Conservation (phyloP, 306 rosid genomes). For the Albizia julibrissin region DNA sequence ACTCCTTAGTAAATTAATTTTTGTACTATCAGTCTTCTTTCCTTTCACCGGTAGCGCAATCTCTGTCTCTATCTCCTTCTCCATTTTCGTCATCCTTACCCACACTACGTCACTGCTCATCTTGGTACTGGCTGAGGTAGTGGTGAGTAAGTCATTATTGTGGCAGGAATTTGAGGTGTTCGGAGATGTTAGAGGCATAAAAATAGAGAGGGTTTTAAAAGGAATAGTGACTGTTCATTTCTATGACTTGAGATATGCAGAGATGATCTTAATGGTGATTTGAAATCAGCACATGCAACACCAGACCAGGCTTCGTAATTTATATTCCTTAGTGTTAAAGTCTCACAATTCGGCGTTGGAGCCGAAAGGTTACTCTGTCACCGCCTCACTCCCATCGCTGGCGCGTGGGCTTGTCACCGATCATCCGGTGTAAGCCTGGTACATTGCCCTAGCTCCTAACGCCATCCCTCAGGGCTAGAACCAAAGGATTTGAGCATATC, state of each 20-base stretch:
- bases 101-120: constrained; percentile 61
- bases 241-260: constrained; percentile 72
- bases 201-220: constrained; percentile 60
- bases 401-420: constrained; percentile 55
- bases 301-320: constrained; percentile 49
- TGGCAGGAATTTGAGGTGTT: constrained; percentile 58
- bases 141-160: constrained; percentile 44
- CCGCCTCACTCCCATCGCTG: constrained; percentile 34
- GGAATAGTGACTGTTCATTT: constrained; percentile 75
- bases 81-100: too few species aligned
- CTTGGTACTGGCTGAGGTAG: constrained; percentile 43
- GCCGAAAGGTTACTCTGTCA: background rate
- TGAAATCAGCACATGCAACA: constrained; percentile 63
- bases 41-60: constrained; percentile 1
- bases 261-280: constrained; percentile 57
- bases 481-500: too few species aligned
- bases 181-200: constrained; percentile 70
- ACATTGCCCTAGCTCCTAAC: constrained; percentile 43
- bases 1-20: too few species aligned
- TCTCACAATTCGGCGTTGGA: background rate
- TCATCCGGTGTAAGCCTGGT: constrained; percentile 69
- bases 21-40: too few species aligned
- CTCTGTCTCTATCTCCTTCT: constrained; percentile 22
- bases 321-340: constrained; percentile 28
- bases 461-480: constrained; percentile 58